Percentiles rank a stretch among this genome's conserved stretches.
Conservation (phyloP, 2,329 filamentous ascomycete genomes). For the Talaromyces marneffei region DNA sequence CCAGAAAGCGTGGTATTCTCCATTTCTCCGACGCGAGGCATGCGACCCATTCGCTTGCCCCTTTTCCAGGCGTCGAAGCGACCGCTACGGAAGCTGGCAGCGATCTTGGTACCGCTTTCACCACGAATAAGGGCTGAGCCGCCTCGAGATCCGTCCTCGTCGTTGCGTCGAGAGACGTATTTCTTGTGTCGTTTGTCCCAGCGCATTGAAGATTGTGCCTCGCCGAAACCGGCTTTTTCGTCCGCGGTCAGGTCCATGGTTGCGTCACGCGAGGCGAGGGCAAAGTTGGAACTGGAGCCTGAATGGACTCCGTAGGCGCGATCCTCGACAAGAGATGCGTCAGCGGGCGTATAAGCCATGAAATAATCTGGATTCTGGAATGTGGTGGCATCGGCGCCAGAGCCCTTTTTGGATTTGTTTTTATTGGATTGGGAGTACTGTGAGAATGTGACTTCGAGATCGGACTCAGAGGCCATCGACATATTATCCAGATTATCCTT, state of each 20-base stretch:
- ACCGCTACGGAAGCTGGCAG: slow-evolving; percentile 85
- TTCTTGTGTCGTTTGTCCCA: slow-evolving; percentile 98
- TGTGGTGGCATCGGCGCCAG: slow-evolving; percentile 33
- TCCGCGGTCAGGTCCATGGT: slow-evolving; percentile 93
- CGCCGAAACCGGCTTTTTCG: slow-evolving; percentile 72
- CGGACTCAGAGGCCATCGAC: slow-evolving; percentile 56
- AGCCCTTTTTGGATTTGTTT: slow-evolving; percentile 42
- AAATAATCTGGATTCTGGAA: slow-evolving; percentile 86
- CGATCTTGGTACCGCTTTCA: slow-evolving; percentile 93
- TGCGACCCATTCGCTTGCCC: slow-evolving; percentile 69
- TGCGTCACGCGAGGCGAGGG: slow-evolving; percentile 76
- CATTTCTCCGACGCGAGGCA: slow-evolving; percentile 76
- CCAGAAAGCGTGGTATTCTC: slow-evolving; percentile 49
- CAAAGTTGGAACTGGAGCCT: slow-evolving; percentile 69
- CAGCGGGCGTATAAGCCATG: slow-evolving; percentile 90
- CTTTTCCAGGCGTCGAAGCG: slow-evolving; percentile 91
- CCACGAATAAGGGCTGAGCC: slow-evolving; percentile 69
- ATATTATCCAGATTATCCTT: slow-evolving; percentile 43
- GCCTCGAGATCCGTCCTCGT: slow-evolving; percentile 80
- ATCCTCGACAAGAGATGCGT: slow-evolving; percentile 76
- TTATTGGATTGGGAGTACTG: slow-evolving; percentile 51
- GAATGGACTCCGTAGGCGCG: slow-evolving; percentile 90
- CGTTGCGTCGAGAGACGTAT: slow-evolving; percentile 86
- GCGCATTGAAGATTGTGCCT: slow-evolving; percentile 70
- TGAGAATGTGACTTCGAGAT: slow-evolving; percentile 66